A percentile compares a stretch with the other conserved stretches of the same genome.
phyloP scores from a whole-genome alignment of 2,329 filamentous ascomycete species.

The Trichoderma pleuroti region DNA sequence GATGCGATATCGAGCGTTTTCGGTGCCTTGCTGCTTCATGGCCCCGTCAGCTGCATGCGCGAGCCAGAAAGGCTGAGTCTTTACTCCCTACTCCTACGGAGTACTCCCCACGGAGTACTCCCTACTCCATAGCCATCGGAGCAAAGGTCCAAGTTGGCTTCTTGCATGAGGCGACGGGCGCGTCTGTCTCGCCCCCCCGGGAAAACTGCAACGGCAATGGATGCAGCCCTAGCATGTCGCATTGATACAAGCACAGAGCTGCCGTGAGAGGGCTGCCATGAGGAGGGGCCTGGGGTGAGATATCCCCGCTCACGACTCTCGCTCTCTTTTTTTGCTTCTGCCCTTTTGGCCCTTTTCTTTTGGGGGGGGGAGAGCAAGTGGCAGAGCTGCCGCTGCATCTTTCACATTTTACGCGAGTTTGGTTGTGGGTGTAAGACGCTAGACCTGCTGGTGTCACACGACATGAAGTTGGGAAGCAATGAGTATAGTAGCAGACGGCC shows the following conservation, averaged over 20 bases:
- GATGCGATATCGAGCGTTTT: constrained; percentile 11
- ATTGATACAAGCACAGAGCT: constrained; percentile 7
- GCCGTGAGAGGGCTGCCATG: neutral
- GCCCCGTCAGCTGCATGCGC: constrained; percentile 3
- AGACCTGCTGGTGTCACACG: constrained; percentile 10
- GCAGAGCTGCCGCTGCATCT: neutral
- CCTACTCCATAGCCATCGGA: constrained; percentile 6
- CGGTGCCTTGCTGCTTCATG: constrained; percentile 5
- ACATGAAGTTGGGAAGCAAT: neutral
- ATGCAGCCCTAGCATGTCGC: constrained; percentile 8
- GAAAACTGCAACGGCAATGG: constrained; percentile 2
- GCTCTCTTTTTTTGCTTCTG: neutral
- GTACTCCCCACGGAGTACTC: no score
- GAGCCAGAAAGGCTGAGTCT: neutral
- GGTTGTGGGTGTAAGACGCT: constrained; percentile 13
- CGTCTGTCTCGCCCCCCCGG: neutral
- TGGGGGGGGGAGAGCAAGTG: neutral
- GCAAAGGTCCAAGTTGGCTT: constrained; percentile 13
- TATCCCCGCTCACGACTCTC: constrained; percentile 6
- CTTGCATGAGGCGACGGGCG: constrained; percentile 19
- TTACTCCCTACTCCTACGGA: no score
- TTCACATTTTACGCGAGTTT: constrained; percentile 1
- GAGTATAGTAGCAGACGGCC: no score
- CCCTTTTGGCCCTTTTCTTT: neutral
- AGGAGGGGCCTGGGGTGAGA: constrained; percentile 1